Percentiles rank a stretch among this genome's conserved stretches.
These are phyloP conservation scores for Nemania serpens DNA, from an alignment of 2,329 filamentous ascomycete species.

Conservation along the genomic window DNA sequence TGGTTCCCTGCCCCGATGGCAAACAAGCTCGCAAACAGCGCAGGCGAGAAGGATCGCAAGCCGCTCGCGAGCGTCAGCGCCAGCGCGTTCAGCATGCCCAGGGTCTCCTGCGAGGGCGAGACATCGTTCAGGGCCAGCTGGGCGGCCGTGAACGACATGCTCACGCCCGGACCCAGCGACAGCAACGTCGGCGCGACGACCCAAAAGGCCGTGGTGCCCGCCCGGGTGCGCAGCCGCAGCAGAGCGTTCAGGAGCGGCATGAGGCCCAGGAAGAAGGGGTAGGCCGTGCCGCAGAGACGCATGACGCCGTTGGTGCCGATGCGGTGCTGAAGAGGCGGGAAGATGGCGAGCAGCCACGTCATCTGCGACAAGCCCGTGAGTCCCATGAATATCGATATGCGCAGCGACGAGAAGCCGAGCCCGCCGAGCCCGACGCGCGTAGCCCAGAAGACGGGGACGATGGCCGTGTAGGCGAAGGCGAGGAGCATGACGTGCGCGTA, in stretches of 20 bases:
- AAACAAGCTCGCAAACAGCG: slow-evolving; percentile 68
- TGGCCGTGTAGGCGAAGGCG: slow-evolving; percentile 72
- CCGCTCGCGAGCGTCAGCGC: slow-evolving; percentile 65
- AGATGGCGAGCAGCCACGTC: slow-evolving; percentile 71
- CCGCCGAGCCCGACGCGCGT: slow-evolving; percentile 67
- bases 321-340: slow-evolving; percentile 69
- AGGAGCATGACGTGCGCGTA: slow-evolving; percentile 71
- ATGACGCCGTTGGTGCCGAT: slow-evolving; percentile 71
- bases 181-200: slow-evolving; percentile 49
- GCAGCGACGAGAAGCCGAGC: slow-evolving; percentile 62
- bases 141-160: slow-evolving; percentile 71
- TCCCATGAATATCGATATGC: slow-evolving; percentile 70
- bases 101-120: slow-evolving; percentile 63
- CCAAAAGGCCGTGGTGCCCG: slow-evolving; percentile 60
- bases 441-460: slow-evolving; percentile 71
- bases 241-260: slow-evolving; percentile 62
- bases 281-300: slow-evolving; percentile 58
- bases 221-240: slow-evolving; percentile 50
- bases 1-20: slow-evolving; percentile 67
- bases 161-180: slow-evolving; percentile 64
- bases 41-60: slow-evolving; percentile 69
- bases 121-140: slow-evolving; percentile 79
- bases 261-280: slow-evolving; percentile 66
- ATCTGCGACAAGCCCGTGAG: slow-evolving; percentile 69
- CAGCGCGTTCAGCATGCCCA: slow-evolving; percentile 75